Base-by-base conservation (phyloP, 169 alveolate species). In the Amoebophrya sp. region DNA sequence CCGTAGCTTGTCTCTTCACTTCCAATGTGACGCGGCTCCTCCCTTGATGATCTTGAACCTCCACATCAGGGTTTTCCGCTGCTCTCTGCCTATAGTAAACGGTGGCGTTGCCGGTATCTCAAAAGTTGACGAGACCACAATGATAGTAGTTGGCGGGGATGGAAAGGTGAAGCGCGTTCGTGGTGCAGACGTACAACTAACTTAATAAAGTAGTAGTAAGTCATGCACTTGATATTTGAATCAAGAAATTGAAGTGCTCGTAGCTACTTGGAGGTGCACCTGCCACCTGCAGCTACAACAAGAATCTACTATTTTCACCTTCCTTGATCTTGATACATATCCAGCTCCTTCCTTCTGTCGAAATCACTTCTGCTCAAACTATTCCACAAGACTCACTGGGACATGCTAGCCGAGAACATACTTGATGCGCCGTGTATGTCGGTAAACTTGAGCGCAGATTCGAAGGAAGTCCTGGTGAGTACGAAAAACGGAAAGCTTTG, bases 341-440 rank as follows among this genome's bases (percentile, higher is more conserved):
- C n/a, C n/a, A n/a, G n/a, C n/a, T n/a, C n/a, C n/a, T n/a, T n/a
- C n/a, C n/a, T n/a, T n/a, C n/a, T n/a, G n/a, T n/a, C n/a, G n/a
- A n/a, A n/a, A n/a, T n/a, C n/a, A n/a, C n/a, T n/a, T n/a, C n/a
- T n/a, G n/a, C n/a, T n/a, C n/a, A n/a, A n/a, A n/a, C n/a, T n/a
- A n/a, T n/a, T n/a, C n/a, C n/a, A n/a, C n/a, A n/a, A n/a, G 83
- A 65, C 83, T 6, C 83, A 65, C 26, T 65, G 83, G 83, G 83
- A 65, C 83, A 65, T 65, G 83, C 18, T 18, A 1, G 83, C n/a
- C 36, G 83, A 65, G 83, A 65, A 65, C 26, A 65, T 65, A 65
- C 83, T 65, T 0, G 83, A 65, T 1, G 83, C 83, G 33, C 83
- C 83, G 38, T 65, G 83, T 18, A 36, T 65, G 12, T 26, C 39